Percentiles rank a stretch among this genome's conserved stretches.
Conservation (phyloP, 2,329 filamentous ascomycete species). For the Bipolaris oryzae region DNA sequence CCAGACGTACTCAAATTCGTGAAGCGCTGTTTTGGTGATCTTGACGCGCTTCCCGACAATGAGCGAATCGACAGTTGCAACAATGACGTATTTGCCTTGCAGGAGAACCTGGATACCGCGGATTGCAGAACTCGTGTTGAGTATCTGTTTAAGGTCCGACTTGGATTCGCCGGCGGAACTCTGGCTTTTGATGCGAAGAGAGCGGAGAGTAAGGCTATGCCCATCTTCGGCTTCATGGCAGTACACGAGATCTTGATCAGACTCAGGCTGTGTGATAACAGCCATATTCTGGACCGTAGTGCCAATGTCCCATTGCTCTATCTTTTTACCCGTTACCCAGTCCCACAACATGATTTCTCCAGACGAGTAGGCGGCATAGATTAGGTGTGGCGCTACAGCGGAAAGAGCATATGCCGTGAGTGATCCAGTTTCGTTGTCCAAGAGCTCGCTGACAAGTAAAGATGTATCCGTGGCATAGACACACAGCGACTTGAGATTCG, state of each 20-base stretch:
- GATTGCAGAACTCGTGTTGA: slow-evolving; percentile 49
- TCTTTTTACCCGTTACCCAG: slow-evolving; percentile 57
- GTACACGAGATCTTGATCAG: slow-evolving; percentile 46
- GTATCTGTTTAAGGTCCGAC: slow-evolving; percentile 42
- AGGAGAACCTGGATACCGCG: slow-evolving; percentile 53
- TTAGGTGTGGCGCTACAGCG: slow-evolving; percentile 55
- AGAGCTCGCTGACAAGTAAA: slow-evolving; percentile 74
- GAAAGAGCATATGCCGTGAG: slow-evolving; percentile 61
- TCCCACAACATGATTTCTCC: slow-evolving; percentile 64
- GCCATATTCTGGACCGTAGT: slow-evolving; percentile 44
- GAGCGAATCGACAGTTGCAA: slow-evolving; percentile 60
- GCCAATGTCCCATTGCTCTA: slow-evolving; percentile 53
- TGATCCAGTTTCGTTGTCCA: slow-evolving; percentile 48
- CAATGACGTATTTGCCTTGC: slow-evolving; percentile 65
- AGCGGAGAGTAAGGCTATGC: slow-evolving; percentile 48
- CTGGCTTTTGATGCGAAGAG: slow-evolving; percentile 38
- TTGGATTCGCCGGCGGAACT: slow-evolving; percentile 25
- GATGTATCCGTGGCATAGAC: slow-evolving; percentile 84
- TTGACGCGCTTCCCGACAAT: slow-evolving; percentile 63
- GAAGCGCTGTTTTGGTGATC: slow-evolving; percentile 39
- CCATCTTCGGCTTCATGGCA: slow-evolving; percentile 48
- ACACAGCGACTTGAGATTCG: slow-evolving; percentile 75
- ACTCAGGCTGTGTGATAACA: slow-evolving; percentile 38
- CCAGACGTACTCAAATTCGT: slow-evolving; percentile 58
- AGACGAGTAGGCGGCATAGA: slow-evolving; percentile 60